These are phyloP conservation scores for Apostasia shenzhenica DNA, from an alignment of 106 monocot species.

Conservation along the genomic window DNA sequence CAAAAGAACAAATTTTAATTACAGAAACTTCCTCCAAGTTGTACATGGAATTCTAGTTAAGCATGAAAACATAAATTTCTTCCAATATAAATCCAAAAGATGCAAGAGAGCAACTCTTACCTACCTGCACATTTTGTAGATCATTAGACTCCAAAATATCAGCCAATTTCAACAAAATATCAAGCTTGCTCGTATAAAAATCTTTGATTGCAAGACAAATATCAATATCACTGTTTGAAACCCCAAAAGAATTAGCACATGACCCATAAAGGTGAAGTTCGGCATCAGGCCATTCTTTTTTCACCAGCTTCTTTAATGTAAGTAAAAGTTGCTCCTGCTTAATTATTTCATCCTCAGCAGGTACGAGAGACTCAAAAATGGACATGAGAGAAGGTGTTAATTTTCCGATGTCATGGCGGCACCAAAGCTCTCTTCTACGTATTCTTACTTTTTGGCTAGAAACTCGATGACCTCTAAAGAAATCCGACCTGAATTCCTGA, in stretches of 20 bases:
- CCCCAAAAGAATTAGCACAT: slow-evolving; percentile 94
- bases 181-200: slow-evolving; percentile 52
- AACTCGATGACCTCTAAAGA: slow-evolving; percentile 65
- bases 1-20: background rate
- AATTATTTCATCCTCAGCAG: slow-evolving; percentile 65
- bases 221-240: slow-evolving; percentile 95
- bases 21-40: background rate
- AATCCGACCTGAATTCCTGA: slow-evolving; percentile 75
- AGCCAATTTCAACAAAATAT: slow-evolving; percentile 82
- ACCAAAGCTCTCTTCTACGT: slow-evolving; percentile 43
- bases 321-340: slow-evolving; percentile 68
- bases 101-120: background rate
- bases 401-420: slow-evolving; percentile 56
- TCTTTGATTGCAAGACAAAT: slow-evolving; percentile 78
- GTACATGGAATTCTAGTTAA: background rate
- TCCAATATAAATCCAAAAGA: background rate
- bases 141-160: slow-evolving; percentile 68
- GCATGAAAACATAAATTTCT: background rate
- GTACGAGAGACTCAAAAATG: slow-evolving; percentile 74
- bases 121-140: slow-evolving; percentile 90
- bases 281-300: slow-evolving; percentile 81
- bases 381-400: slow-evolving; percentile 47
- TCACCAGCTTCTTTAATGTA: slow-evolving; percentile 49
- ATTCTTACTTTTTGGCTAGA: slow-evolving; percentile 65
- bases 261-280: slow-evolving; percentile 84